Evolutionary conservation across 331 rosid species (phyloP), one percentile per base, ranked within the genome.

Genomic region (Cydonia oblonga): DNA sequence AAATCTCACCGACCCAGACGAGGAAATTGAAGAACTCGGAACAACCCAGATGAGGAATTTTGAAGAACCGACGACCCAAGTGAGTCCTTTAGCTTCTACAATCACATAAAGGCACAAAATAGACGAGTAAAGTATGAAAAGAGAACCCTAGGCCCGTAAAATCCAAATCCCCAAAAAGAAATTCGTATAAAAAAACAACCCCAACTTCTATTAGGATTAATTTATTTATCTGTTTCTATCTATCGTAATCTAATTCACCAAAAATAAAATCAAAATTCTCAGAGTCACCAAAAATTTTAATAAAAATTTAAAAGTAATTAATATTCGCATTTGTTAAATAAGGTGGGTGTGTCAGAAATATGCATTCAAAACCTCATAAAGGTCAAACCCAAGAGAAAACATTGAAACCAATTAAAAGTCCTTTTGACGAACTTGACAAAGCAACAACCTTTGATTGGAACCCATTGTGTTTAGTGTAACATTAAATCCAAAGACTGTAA

Each of bases 131-230:
- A 83, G 86, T 73, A 65, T 38, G 69, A 70, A 85, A 70, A 81
- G 83, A 68, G 71, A 83, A 80, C 87, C 90, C 85, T 86, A 86
- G 83, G 79, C 61, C 71, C 81, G 74, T 62, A 80, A 82, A 82
- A 77, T 75, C 78, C 80, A 79, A 68, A 82, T 72, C 78, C 69
- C 69, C 68, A 68, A 75, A 76, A 71, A 80, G 70, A 72, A 80
- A 80, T 70, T 73, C 49, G 35, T 18, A 78, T 72, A 68, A 85
- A 51, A 69, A 71, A 40, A 40, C 15, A 40, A 40, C 46, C 66
- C 49, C 73, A 65, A 68, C 60, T 69, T 66, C 62, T 80, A 22
- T 81, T 66, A 75, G 73, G 65, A 75, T 78, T 75, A 72, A 72
- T 72, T 70, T 69, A 81, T 69, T 83, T 77, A 74, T 78, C 82